Conservation (phyloP, 176 grass and related monocot genomes). For the Rhynchospora breviuscula region DNA sequence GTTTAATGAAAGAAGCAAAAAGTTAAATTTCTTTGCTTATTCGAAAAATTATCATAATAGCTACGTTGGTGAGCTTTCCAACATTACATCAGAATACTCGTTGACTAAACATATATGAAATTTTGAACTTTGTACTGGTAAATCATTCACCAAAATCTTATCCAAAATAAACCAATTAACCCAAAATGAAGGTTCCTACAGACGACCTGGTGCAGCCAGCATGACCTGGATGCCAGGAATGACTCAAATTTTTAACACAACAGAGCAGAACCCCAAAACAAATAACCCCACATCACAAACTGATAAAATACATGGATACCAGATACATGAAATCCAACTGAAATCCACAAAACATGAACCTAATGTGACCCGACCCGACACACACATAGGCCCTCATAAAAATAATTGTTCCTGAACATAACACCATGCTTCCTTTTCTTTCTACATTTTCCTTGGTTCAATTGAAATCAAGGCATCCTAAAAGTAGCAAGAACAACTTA, state of each 20-base stretch:
- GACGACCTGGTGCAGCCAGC: not conserved
- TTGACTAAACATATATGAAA: no score
- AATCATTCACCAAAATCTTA: no score
- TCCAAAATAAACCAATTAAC: no score
- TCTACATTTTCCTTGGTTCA: not conserved
- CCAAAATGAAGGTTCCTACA: not conserved
- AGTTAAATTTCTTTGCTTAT: no score
- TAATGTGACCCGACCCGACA: not conserved
- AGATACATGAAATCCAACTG: not conserved
- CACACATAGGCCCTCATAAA: not conserved
- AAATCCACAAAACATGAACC: not conserved
- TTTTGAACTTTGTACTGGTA: no score
- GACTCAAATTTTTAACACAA: not conserved
- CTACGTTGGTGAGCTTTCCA: no score
- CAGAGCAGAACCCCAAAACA: not conserved
- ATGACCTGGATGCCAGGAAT: not conserved
- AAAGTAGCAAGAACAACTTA: slow-evolving; percentile 26
- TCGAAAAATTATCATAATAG: no score
- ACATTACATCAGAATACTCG: no score
- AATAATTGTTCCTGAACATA: not conserved
- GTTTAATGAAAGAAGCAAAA: no score
- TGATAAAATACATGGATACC: not conserved
- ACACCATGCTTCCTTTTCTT: not conserved
- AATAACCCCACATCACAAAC: not conserved
- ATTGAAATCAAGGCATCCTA: not conserved